Base-by-base conservation (phyloP, 192 early-diverging fungal species). In the Phycomyces nitens region DNA sequence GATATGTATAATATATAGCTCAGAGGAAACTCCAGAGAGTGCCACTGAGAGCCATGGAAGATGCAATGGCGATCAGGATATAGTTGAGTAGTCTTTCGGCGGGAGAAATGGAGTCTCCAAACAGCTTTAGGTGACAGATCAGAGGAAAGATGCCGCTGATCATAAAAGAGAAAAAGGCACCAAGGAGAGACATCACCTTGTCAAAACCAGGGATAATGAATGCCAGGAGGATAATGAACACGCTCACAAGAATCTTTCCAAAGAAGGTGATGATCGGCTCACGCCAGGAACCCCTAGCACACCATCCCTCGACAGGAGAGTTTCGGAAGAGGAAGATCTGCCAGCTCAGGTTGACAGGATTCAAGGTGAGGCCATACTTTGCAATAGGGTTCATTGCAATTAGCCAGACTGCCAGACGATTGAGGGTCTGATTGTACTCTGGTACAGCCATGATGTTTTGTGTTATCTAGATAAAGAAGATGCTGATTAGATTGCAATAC, bases 321-420 rank as follows among this genome's bases (percentile, higher is more conserved):
- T 61, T 59, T 34, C 55, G 57, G 38, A 41, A 62, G n/a, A 71
- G 56, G 42, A 41, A 65, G 22, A 78, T 60, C 63, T 80, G 79
- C 61, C 74, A 70, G 6, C 71, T 81, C 7, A 79, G 29, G 54
- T 80, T 79, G 8, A 90, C 77, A 9, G 89, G 89, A 15, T 82
- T 85, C 21, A 88, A 61, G 11, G 75, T 81, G n/a, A 90, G 64
- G 14, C 85, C 84, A 65, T 88, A 90, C 58, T 90, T 90, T 27
- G 89, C 87, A 56, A 88, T 68, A 2, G 89, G 88, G 53, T 91
- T 90, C 23, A 90, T 63, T 6, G 87, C 88, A 16, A 90, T 79
- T 8, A 91, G 66, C 52, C 72, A 78, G 39, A 91, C 60, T 12
- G 86, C 89, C 15, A 90, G 58, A 5, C 77, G 61, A 27, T 81